Base-by-base conservation (phyloP, 805 yeast genomes). In the Yamadazyma philogaea region DNA sequence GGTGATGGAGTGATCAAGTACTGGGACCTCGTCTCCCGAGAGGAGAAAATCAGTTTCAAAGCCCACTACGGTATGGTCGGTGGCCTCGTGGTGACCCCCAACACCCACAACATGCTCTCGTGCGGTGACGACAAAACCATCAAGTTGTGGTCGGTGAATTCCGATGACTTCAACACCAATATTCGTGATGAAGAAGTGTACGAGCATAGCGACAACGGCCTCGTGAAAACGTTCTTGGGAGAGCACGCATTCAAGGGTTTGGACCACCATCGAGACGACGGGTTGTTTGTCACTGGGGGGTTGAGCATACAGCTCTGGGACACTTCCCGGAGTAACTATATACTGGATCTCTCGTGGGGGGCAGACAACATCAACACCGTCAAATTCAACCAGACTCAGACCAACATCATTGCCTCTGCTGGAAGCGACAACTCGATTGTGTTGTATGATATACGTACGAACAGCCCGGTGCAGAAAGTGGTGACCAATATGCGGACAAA, bases 1-100 rank as follows among this genome's bases (percentile, higher is more conserved):
- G 99, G 96, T 27, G 99, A 93, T 61, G 99, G 99, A 55, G 79
- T 86, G 5, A 77, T 93, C 50, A 93, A 93, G 61, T 86, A 87
- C 58, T 93, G 99, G 99, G 87, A 91, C 63, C 64, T 91, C 64
- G 78, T 90, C 1, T 75, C 87, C 8, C 74, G 93, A 48, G 81
- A 79, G 14, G 96, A 93, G 59, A 62, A 77, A 1, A 79, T 81
- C 48, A 78, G 88, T 21, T 87, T 84, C 59, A 81, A 82, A 59
- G 98, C 96, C 0, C 99, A 93, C 66, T 81, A 84, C 55, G 96
- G 95, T 4, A 79, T 87, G 74, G 88, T 89, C 35, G 75, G 89
- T 17, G 99, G 98, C 2, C 72, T 95, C 17, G 63, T 63, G 15
- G 87, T 89, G 24, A 81, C 90, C 0, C 87, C 87, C 2, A 47